Conservation (phyloP, 2,329 filamentous ascomycete species). For the Corinectria fuckeliana region DNA sequence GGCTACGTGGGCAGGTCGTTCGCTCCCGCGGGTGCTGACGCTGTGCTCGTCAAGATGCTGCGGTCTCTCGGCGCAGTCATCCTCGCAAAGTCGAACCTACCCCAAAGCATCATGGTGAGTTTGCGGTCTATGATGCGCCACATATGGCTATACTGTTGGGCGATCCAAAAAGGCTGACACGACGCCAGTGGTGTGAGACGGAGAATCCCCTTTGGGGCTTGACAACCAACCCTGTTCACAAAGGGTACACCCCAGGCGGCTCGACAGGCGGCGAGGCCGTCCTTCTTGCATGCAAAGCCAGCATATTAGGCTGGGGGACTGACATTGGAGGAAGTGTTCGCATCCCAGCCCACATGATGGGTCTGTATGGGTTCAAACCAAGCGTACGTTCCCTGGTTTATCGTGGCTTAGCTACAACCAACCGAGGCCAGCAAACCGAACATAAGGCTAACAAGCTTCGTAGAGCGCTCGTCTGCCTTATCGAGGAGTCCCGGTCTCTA, state of each 20-base stretch:
- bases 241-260: slow-evolving; percentile 35
- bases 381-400: slow-evolving; percentile 27
- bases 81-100: slow-evolving; percentile 56
- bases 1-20: slow-evolving; percentile 62
- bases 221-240: slow-evolving; percentile 30
- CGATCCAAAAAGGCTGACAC: background rate
- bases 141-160: too few species aligned
- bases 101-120: slow-evolving; percentile 32
- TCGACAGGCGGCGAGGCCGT: slow-evolving; percentile 37
- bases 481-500: slow-evolving; percentile 63
- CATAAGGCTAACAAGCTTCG: accelerated
- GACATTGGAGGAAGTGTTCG: slow-evolving; percentile 40
- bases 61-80: slow-evolving; percentile 57
- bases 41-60: slow-evolving; percentile 56
- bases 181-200: slow-evolving; percentile 34
- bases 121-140: background rate
- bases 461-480: slow-evolving; percentile 66
- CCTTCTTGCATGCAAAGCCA: slow-evolving; percentile 25
- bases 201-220: slow-evolving; percentile 41
- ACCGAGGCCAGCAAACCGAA: too few species aligned
- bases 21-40: slow-evolving; percentile 54
- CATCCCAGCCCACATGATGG: slow-evolving; percentile 36
- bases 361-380: slow-evolving; percentile 36
- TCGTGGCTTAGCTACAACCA: accelerated
- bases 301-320: slow-evolving; percentile 33